Base-by-base conservation (phyloP, 106 monocot species). In the Posidonia australis region DNA sequence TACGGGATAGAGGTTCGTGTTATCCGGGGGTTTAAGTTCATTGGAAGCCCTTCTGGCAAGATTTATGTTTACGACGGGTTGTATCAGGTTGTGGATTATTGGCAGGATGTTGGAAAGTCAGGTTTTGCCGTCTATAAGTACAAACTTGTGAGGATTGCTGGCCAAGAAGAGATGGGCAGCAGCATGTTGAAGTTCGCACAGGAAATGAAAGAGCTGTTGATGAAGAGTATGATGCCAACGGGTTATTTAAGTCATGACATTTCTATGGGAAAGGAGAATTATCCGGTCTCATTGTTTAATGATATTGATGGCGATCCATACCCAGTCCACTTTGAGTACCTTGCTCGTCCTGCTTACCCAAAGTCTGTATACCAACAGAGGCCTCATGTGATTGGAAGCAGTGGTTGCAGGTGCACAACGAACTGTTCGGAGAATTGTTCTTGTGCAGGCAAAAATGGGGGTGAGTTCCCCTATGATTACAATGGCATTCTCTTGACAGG, bases 291-390 rank as follows among this genome's bases (percentile, higher is more conserved):
- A 0, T n/a, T 99, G 26, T 99, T 81, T 51, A 99, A 99, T 54
- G 81, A 88, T 27, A 81, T 99, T 1, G 98, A 99, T 55, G 85
- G 77, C 30, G 87, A 91, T 52, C 66, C 44, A 22, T 83, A 85
- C 56, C 98, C 98, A 22, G 31, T 88, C 21, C 63, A 77, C n/a
- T 99, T 83, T 58, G 81, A 99, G 54, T 99, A 99, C 47, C 73
- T 85, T 25, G 49, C 63, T 42, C 63, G 64, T 0, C 90, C 90
- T 1, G 63, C 79, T 23, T 85, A 80, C 62, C 83, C 85, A 44
- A 48, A 76, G 0, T 44, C 12, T 11, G 70, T 63, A 23, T 44
- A 70, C 7, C 62, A 71, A 11, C 66, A 70, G 20, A 79, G 81
- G 63, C 18, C 20, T 18, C 29, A 30, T 51, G 47, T 64, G 1